Conservation (phyloP, 345 rosid species). For the Salix udensis region DNA sequence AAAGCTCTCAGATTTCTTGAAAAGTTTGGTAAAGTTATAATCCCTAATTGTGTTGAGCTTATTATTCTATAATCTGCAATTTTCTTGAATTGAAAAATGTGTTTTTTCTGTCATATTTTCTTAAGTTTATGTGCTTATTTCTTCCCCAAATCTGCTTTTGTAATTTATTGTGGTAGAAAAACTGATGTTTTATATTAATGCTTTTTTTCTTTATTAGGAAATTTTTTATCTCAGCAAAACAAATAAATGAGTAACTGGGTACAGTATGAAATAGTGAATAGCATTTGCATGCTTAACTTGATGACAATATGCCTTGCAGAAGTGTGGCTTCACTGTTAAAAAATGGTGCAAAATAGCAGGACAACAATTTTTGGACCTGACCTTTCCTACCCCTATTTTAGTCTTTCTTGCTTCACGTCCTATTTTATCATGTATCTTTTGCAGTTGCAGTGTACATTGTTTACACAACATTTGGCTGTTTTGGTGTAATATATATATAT, state of each 20-base stretch:
- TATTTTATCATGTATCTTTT: not conserved
- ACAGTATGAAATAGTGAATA: not conserved
- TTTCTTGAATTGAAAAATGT: not conserved
- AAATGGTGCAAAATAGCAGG: not conserved
- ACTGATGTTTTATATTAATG: not conserved
- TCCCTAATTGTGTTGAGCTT: slow-evolving; percentile 11
- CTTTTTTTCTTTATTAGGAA: not conserved
- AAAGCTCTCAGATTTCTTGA: slow-evolving; percentile 96
- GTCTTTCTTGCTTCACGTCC: not conserved
- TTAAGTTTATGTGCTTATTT: not conserved
- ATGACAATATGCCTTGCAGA: not conserved
- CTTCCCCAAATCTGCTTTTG: too few relatives aligned
- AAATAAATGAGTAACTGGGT: not conserved
- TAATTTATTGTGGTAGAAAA: not conserved
- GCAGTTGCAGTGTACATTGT: not conserved
- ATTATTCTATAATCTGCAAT: not conserved
- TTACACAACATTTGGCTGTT: not conserved
- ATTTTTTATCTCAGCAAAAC: not conserved
- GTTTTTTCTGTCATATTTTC: not conserved
- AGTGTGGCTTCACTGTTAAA: not conserved
- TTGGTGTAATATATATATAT: not conserved
- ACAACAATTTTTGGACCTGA: not conserved
- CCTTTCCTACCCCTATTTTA: not conserved
- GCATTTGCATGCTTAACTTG: not conserved
- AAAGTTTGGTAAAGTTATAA: slow-evolving; percentile 63